Evolutionary conservation across 2,329 filamentous ascomycete species (phyloP).

Genomic region (Coniochaeta hoffmannii): DNA sequence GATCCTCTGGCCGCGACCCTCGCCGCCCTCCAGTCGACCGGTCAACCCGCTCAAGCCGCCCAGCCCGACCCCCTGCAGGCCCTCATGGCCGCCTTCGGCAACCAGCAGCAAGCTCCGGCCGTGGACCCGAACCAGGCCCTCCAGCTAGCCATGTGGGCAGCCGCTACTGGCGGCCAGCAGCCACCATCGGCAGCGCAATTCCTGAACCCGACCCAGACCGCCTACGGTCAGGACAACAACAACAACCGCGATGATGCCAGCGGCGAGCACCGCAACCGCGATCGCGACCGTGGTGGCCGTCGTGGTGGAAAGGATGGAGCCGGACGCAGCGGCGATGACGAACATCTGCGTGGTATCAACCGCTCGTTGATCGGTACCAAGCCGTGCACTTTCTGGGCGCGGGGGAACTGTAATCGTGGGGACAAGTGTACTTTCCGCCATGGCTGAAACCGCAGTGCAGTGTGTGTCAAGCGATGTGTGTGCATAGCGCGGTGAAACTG

Average conservation of each 20-base stretch:
- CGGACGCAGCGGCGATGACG: constrained; percentile 16
- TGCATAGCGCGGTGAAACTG: background rate
- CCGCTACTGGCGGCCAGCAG: background rate
- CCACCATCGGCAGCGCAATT: background rate
- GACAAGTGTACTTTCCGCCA: constrained; percentile 70
- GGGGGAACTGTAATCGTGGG: constrained; percentile 66
- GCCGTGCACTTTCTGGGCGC: constrained; percentile 61
- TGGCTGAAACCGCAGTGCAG: too few species aligned
- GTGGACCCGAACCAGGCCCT: background rate
- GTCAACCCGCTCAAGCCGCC: background rate
- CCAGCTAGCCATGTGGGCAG: background rate
- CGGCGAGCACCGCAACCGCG: constrained; percentile 1
- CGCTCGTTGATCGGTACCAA: constrained; percentile 57
- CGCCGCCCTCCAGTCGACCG: background rate
- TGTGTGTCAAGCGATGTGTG: background rate
- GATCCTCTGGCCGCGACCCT: background rate
- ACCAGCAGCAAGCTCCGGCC: background rate
- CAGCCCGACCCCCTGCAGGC: background rate
- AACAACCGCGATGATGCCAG: background rate
- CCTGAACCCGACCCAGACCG: background rate
- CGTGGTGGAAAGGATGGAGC: background rate
- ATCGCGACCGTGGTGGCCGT: background rate
- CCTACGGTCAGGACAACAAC: background rate
- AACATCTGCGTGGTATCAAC: constrained; percentile 39
- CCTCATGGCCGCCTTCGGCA: background rate